These are phyloP conservation scores for Aspergillus terreus DNA, from an alignment of 2,329 filamentous ascomycete genomes.

Conservation along the genomic window DNA sequence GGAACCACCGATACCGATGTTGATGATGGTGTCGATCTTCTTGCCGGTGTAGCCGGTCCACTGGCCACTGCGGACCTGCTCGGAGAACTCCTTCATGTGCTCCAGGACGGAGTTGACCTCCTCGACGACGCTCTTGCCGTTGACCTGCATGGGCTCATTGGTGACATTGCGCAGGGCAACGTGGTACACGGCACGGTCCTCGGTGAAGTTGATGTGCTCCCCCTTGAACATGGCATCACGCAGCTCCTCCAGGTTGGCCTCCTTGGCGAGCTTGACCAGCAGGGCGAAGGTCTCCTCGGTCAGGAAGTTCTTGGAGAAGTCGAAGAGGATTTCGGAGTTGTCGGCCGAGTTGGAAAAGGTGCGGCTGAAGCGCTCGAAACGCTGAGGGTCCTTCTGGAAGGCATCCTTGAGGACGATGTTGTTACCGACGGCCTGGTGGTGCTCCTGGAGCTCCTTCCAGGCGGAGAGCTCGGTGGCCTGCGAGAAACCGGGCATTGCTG, in stretches of 20 bases:
- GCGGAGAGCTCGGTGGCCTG: slow-evolving; percentile 81
- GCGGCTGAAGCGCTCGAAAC: slow-evolving; percentile 86
- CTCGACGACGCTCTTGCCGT: slow-evolving; percentile 90
- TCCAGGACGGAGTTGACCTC: slow-evolving; percentile 86
- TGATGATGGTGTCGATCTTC: slow-evolving; percentile 94
- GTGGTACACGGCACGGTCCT: slow-evolving; percentile 94
- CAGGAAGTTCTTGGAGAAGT: slow-evolving; percentile 99
- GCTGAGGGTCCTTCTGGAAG: slow-evolving; percentile 81
- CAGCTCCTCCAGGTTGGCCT: slow-evolving; percentile 87
- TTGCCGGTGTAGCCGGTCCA: slow-evolving; percentile 98
- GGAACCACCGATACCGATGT: slow-evolving; percentile 96
- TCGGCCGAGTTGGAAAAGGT: slow-evolving; percentile 77
- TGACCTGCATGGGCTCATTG: slow-evolving; percentile 76
- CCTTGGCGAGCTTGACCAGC: slow-evolving; percentile 83
- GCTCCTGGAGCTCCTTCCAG: slow-evolving; percentile 87
- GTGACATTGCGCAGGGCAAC: slow-evolving; percentile 85
- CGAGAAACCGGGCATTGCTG: slow-evolving; percentile 42
- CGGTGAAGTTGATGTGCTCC: slow-evolving; percentile 99
- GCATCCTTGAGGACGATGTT: slow-evolving; percentile 89
- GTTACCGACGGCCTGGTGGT: slow-evolving; percentile 82
- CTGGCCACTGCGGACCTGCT: slow-evolving; percentile 87
- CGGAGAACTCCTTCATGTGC: slow-evolving; percentile 98
- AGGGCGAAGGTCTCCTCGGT: slow-evolving; percentile 87
- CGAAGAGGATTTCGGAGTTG: slow-evolving; percentile 84
- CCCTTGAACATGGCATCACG: slow-evolving; percentile 96